Evolutionary conservation across 148 eudicot genomes (phyloP), one percentile per base, ranked within the genome.

Genomic region (Rheum nobile): DNA sequence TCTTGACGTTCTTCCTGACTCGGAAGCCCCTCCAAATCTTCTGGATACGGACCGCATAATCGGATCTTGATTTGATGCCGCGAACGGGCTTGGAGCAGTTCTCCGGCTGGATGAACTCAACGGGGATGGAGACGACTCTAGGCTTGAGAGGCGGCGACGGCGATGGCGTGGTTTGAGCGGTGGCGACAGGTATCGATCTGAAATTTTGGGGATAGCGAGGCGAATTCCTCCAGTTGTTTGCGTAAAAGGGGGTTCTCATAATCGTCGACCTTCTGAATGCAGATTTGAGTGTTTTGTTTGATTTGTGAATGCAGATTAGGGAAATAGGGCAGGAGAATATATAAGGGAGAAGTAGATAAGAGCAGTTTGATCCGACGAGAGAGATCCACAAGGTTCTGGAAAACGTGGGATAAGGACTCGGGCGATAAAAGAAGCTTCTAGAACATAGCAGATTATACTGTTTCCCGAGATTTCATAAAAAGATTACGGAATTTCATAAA

Each of bases 1-100:
- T 84, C 76, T 76, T 83, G 77, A 92, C 61, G 74, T 80, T 84
- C 39, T 80, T 89, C 72, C 95, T 77, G 24, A 90, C 85, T 46
- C 82, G 34, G 72, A 77, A 90, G 11, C 96, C 91, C 11, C 96
- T 84, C 74, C 84, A 88, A 8, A 75, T 82, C 86, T 88, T 92
- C 85, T 92, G 97, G 22, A 88, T 86, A 82, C 48, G 80, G 3
- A 79, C 0, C 0, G 88, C 88, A 1, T 85, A 26, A 0, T 70
- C 65, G 37, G 79, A 46, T 16, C 48, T 37, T 6, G 75, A 63
- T 4, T 42, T 42, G 14, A 2, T 10, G 1, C 8, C 8, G 41
- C 0, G 41, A 38, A 6, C 46, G 2, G 65, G 65, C 65, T 57
- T 57, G 28, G 65, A 28, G 14, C 12, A 10, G 47, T 43, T 43